Base-by-base conservation (phyloP, 2,329 filamentous ascomycete genomes). In the Aspergillus hiratsukae region DNA sequence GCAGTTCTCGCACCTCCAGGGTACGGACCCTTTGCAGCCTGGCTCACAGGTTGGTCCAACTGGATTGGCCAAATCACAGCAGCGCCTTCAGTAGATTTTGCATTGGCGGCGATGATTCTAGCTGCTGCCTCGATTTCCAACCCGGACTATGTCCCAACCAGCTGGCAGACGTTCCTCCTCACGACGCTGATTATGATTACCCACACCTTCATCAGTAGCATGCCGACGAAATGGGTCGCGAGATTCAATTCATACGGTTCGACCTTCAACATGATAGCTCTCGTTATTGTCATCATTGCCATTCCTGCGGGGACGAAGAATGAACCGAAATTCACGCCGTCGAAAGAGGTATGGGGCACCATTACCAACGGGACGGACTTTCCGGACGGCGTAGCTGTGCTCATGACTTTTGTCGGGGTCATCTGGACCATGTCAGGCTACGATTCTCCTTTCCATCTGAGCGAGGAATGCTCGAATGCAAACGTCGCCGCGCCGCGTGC, bases 401-500 rank as follows among this genome's bases (percentile, higher is more conserved):
- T 90, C 27, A 89, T 90, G 87, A 84, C 81, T 23, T 91, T 90
- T 68, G 81, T 88, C 46, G 81, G 82, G 28, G 86, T 88, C 35
- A 87, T 88, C 60, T 88, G 85, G 85, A 87, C 85, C 4, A 86
- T 86, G 80, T 79, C 79, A 5, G 85, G 86, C 43, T 88, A 88
- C 67, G 86, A 89, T 69, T 81, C 81, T 0, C 83, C 87, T 0
- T 90, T 90, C 69, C 87, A 90, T 72, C 72, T 90, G n/a, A 81
- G 84, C 3, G 87, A 91, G 67, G 87, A 91, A 71, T 90, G 87
- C 71, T 86, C 84, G 58, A 90, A 90, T 63, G 87, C 88, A 28
- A 85, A 83, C 62, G 74, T 90, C 48, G 87, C 88, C 29, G 83
- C 86, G 9, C 87, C 87, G 0, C 82, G 87, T 11, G 87, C 87